phyloP scores from a whole-genome alignment of 129 eudicot genomes.

The Pulicaria dysenterica region DNA sequence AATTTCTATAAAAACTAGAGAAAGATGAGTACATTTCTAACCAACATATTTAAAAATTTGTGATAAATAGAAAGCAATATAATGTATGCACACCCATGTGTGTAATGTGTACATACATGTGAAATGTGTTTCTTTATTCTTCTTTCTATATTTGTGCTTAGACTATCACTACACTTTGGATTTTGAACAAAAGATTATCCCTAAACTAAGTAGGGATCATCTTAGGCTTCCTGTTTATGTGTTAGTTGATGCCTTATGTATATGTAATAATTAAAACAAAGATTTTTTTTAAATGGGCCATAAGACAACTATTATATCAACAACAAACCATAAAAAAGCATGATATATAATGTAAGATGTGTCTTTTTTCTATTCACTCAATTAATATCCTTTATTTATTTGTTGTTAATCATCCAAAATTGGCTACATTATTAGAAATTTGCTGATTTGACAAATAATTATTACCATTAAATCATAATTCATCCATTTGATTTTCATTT shows the following conservation, averaged over 20 bases:
- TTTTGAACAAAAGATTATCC: not conserved
- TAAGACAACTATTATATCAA: constrained; percentile 33
- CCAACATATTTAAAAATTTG: no score
- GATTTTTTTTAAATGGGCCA: constrained; percentile 33
- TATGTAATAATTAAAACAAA: constrained; percentile 27
- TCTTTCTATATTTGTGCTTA: not conserved
- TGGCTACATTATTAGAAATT: constrained; percentile 1
- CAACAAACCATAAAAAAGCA: constrained; percentile 33
- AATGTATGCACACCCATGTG: not conserved
- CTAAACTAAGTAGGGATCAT: not conserved
- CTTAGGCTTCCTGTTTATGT: not conserved
- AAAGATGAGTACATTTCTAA: no score
- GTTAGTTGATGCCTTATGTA: constrained; percentile 16
- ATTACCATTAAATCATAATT: not conserved
- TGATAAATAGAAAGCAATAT: no score
- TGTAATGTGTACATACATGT: no score
- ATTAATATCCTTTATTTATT: not conserved
- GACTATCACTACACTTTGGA: not conserved
- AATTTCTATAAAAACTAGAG: no score
- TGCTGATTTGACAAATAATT: constrained; percentile 5
- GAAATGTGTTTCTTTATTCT: no score
- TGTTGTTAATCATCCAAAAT: constrained; percentile 9
- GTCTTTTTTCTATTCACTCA: constrained; percentile 33
- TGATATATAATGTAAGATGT: constrained; percentile 38
- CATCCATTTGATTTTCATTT: not conserved